Conservation (phyloP, 2,329 filamentous ascomycete species). For the Alternaria sp. region DNA sequence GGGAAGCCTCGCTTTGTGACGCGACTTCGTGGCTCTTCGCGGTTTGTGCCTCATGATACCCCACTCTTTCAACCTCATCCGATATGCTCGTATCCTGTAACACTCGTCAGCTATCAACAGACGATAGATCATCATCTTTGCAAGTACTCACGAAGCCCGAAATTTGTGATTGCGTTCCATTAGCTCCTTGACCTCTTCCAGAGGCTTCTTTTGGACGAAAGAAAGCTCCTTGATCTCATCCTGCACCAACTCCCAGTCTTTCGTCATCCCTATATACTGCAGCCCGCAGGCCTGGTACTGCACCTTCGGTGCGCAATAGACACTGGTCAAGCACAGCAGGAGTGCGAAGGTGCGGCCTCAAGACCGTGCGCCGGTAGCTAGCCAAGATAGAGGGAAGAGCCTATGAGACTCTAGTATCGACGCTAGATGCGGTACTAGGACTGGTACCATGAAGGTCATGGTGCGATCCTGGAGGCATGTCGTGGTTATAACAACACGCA, state of each 20-base stretch:
- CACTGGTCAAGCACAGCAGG: not conserved
- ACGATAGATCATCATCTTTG: not conserved
- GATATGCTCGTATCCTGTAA: conserved; percentile 43
- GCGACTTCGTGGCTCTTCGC: conserved; percentile 6
- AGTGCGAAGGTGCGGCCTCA: not conserved
- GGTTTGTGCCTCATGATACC: conserved; percentile 36
- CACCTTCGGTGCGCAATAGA: not conserved
- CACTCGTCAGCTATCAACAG: not conserved
- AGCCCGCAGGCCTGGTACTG: not conserved
- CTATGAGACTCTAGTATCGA: not conserved
- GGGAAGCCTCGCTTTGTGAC: not conserved
- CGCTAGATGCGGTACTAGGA: not conserved
- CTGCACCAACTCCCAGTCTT: conserved; percentile 38
- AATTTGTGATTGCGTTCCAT: conserved; percentile 44
- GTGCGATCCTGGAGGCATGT: not conserved
- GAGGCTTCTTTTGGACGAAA: conserved; percentile 40
- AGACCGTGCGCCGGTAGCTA: not conserved
- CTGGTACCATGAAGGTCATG: not conserved
- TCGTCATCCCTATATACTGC: conserved; percentile 33
- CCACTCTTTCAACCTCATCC: conserved; percentile 48
- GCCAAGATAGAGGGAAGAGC: not conserved
- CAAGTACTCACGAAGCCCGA: conserved; percentile 40
- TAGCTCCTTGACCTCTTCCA: conserved; percentile 41
- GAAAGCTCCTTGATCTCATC: conserved; percentile 43
- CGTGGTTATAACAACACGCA: not conserved